A percentile compares a stretch with the other conserved stretches of the same genome.
Conservation (phyloP, 768 basidiomycete genomes). For the Naganishia antarctica region DNA sequence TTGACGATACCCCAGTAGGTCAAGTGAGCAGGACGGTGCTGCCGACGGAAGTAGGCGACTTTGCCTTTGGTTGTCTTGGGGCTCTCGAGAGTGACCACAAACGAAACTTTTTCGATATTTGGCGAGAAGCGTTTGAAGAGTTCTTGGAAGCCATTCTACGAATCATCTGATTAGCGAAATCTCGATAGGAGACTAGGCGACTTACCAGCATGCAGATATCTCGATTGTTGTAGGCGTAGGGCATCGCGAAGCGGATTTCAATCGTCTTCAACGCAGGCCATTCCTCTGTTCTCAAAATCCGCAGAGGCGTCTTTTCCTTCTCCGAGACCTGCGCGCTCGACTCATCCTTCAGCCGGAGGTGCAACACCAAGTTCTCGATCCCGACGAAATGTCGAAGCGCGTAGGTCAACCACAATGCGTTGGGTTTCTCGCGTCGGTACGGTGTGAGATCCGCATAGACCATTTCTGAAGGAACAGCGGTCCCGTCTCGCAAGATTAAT, state of each 20-base stretch:
- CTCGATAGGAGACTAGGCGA: background rate
- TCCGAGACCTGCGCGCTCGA: background rate
- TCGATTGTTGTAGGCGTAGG: background rate
- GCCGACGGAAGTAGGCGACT: background rate
- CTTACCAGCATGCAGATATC: background rate
- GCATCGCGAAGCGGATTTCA: background rate
- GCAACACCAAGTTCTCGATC: background rate
- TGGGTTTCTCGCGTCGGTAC: background rate
- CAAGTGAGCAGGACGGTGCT: background rate
- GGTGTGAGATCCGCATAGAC: background rate
- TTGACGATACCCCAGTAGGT: slow-evolving; percentile 5
- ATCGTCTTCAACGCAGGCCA: background rate
- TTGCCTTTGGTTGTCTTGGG: background rate
- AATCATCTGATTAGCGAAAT: background rate
- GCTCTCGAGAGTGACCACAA: background rate
- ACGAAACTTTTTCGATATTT: background rate
- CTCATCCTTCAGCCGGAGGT: background rate
- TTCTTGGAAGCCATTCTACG: background rate
- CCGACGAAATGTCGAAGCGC: background rate
- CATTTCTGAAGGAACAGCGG: background rate
- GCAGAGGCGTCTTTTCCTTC: background rate
- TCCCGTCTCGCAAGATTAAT: background rate
- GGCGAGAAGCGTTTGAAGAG: background rate
- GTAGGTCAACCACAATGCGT: background rate
- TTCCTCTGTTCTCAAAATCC: background rate